A percentile compares a stretch with the other conserved stretches of the same genome.
These are phyloP conservation scores for Staphylotrichum tortipilum DNA, from an alignment of 495 filamentous ascomycete genomes.

Conservation along the genomic window DNA sequence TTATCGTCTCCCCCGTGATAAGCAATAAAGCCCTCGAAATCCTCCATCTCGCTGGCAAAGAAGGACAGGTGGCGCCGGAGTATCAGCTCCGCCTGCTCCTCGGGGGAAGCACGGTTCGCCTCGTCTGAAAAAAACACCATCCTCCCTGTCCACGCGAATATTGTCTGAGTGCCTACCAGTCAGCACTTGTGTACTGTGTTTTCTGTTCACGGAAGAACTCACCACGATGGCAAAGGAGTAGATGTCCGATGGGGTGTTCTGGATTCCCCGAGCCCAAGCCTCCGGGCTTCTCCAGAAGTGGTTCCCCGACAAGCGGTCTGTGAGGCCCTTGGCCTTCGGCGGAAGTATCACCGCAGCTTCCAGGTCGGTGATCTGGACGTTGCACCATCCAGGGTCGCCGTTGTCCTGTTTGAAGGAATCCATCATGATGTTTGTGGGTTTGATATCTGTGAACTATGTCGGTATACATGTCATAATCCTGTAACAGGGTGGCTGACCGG, in stretches of 20 bases:
- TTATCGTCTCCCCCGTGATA: constrained; percentile 2
- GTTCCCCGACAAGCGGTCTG: constrained; percentile 5
- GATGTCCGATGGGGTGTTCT: constrained; percentile 6
- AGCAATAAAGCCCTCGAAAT: constrained; percentile 2
- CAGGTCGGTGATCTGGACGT: constrained; percentile 4
- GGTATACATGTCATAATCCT: not conserved
- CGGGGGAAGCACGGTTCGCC: constrained; percentile 3
- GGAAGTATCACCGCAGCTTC: constrained; percentile 3
- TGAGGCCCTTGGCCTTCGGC: constrained; percentile 2
- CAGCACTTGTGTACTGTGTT: not conserved
- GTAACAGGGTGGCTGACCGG: not conserved
- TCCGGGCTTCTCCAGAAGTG: constrained; percentile 7
- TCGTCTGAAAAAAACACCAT: constrained; percentile 6
- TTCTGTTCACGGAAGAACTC: constrained; percentile 1
- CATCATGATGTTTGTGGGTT: constrained; percentile 7
- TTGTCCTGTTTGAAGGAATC: not conserved
- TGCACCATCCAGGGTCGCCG: not conserved
- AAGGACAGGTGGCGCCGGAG: constrained; percentile 6
- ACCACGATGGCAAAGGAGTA: constrained; percentile 8
- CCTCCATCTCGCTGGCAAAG: constrained; percentile 5
- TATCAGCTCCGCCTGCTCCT: constrained; percentile 2
- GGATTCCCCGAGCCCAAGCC: constrained; percentile 3
- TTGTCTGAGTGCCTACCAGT: constrained; percentile 1
- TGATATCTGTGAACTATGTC: constrained; percentile 3
- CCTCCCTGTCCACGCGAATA: constrained; percentile 5